Conservation (phyloP, 257 asterid species). For the Lycium ferocissimum region DNA sequence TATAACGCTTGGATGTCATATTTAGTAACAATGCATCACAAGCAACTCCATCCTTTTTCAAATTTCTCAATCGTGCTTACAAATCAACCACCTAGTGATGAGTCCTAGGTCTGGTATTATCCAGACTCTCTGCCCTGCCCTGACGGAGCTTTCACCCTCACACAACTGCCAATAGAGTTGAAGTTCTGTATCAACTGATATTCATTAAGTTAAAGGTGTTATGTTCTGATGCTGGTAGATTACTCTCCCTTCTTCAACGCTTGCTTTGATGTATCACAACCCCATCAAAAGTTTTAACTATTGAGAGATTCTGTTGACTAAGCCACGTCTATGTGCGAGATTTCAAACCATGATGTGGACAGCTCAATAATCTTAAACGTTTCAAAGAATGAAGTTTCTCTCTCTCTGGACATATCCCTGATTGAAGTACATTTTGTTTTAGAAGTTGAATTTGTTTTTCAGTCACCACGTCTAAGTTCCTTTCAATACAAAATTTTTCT, state of each 20-base stretch:
- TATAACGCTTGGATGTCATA: not conserved
- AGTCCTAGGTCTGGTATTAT: not conserved
- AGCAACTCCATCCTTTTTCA: not conserved
- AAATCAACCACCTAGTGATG: not conserved
- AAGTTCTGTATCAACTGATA: conserved; percentile 14
- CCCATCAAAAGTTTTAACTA: not conserved
- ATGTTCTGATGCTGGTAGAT: conserved; percentile 9
- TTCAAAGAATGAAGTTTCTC: not conserved
- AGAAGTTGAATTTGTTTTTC: not conserved
- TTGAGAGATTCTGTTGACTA: not conserved
- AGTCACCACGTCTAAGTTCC: not conserved
- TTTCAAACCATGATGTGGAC: conserved; percentile 7
- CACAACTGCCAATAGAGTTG: conserved; percentile 2
- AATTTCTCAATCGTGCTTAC: not conserved
- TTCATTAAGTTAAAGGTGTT: not conserved
- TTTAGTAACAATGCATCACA: not conserved
- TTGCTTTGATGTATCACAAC: not conserved
- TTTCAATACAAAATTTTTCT: not conserved
- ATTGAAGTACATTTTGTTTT: not conserved
- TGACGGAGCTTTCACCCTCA: not conserved
- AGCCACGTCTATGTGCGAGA: not conserved
- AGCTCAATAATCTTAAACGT: not conserved
- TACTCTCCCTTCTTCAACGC: not conserved
- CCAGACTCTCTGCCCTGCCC: not conserved
- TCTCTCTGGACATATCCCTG: not conserved